A percentile compares a stretch with the other conserved stretches of the same genome.
Conservation (phyloP, 2,329 filamentous ascomycete genomes). For the Biscogniauxia mediterranea region DNA sequence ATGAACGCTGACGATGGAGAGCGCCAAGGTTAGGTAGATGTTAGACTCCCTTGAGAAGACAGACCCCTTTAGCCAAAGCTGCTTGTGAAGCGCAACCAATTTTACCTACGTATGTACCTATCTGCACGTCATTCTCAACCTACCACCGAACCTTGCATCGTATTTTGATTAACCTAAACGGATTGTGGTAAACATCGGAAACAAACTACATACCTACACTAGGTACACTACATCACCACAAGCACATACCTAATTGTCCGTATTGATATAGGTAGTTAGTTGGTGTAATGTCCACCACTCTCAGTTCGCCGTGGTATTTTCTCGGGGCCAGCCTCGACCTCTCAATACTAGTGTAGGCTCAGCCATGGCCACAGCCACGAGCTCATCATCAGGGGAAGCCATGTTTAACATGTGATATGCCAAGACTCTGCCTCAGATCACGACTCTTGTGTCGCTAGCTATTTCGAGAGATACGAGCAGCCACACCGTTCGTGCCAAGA, state of each 20-base stretch:
- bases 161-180: background rate
- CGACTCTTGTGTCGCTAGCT: conserved; percentile 14
- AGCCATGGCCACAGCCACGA: conserved; percentile 7
- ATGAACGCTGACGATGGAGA: background rate
- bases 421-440: conserved; percentile 20
- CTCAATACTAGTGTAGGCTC: conserved; percentile 6
- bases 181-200: conserved; percentile 1
- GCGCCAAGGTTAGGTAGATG: too few species aligned
- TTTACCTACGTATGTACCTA: background rate
- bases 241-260: too few species aligned
- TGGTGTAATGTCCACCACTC: conserved; percentile 4
- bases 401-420: conserved; percentile 21
- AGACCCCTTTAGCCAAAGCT: background rate
- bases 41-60: background rate
- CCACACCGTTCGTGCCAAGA: conserved; percentile 23
- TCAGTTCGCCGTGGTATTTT: conserved; percentile 7
- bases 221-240: too few species aligned
- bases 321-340: conserved; percentile 11
- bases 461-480: conserved; percentile 21
- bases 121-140: background rate
- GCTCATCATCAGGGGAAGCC: conserved; percentile 14
- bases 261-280: too few species aligned
- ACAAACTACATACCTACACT: background rate
- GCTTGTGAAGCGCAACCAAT: background rate
- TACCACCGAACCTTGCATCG: background rate